A percentile compares a stretch with the other conserved stretches of the same genome.
These are phyloP conservation scores for Chalciporus chontae DNA, from an alignment of 768 basidiomycete species.

Conservation along the genomic window DNA sequence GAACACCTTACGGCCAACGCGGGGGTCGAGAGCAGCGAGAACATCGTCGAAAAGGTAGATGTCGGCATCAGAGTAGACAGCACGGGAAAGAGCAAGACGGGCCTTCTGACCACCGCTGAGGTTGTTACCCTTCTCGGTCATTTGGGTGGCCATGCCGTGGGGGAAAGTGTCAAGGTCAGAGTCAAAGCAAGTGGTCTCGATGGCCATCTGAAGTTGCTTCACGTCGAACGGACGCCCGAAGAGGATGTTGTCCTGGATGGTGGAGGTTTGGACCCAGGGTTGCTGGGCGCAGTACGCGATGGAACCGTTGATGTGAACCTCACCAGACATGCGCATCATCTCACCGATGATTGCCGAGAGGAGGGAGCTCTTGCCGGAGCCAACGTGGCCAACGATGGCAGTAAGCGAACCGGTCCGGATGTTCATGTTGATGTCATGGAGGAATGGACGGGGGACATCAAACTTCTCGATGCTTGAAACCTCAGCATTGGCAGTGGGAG, in stretches of 20 bases:
- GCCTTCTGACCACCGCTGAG: slow-evolving; percentile 49
- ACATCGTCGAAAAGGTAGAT: slow-evolving; percentile 46
- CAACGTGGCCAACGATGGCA: slow-evolving; percentile 25
- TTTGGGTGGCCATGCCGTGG: slow-evolving; percentile 36
- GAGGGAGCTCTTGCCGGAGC: slow-evolving; percentile 29
- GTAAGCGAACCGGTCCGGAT: slow-evolving; percentile 21
- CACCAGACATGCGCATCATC: slow-evolving; percentile 26
- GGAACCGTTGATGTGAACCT: slow-evolving; percentile 21
- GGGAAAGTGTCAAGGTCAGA: slow-evolving; percentile 29
- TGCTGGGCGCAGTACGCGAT: slow-evolving; percentile 33
- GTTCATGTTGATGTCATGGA: slow-evolving; percentile 21
- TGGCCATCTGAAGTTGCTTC: slow-evolving; percentile 24
- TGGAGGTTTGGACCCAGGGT: slow-evolving; percentile 29
- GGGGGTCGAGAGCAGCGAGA: slow-evolving; percentile 45
- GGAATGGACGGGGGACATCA: slow-evolving; percentile 11
- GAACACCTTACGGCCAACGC: slow-evolving; percentile 37
- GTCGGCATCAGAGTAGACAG: slow-evolving; percentile 41
- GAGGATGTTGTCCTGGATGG: slow-evolving; percentile 31
- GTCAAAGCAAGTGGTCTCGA: slow-evolving; percentile 27
- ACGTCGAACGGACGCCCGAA: slow-evolving; percentile 29
- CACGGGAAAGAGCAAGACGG: slow-evolving; percentile 43
- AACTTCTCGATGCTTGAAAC: slow-evolving; percentile 1
- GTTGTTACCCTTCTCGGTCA: slow-evolving; percentile 46
- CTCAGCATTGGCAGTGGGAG: too few relatives aligned
- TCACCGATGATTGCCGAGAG: slow-evolving; percentile 30